phyloP scores from a whole-genome alignment of 345 rosid species.

The Boechera retrofracta region DNA sequence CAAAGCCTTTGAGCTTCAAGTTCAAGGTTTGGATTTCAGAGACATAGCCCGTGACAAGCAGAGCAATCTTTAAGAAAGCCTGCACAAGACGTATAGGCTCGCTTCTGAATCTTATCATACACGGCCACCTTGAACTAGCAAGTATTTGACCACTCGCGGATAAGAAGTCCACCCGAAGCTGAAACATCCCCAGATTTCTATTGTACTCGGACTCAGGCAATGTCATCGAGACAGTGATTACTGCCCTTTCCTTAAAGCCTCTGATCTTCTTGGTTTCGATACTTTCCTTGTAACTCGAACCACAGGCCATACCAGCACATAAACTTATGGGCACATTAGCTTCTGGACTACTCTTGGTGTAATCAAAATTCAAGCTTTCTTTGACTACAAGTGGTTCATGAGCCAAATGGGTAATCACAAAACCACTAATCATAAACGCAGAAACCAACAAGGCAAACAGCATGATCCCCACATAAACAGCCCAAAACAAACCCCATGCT shows the following conservation, averaged over 20 bases:
- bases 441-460: conserved; percentile 62
- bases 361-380: conserved; percentile 61
- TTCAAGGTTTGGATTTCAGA: conserved; percentile 71
- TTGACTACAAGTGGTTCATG: conserved; percentile 62
- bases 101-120: conserved; percentile 77
- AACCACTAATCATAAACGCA: conserved; percentile 58
- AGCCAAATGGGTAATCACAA: conserved; percentile 60
- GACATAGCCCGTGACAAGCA: conserved; percentile 66
- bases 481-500: conserved; percentile 71
- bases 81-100: conserved; percentile 60
- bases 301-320: conserved; percentile 52
- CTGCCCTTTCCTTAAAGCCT: conserved; percentile 16
- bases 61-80: conserved; percentile 68
- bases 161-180: conserved; percentile 76
- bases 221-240: conserved; percentile 35
- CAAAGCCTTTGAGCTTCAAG: conserved; percentile 62
- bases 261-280: conserved; percentile 22
- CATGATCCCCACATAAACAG: conserved; percentile 59
- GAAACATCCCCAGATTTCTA: conserved; percentile 79
- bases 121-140: conserved; percentile 61
- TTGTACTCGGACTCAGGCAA: conserved; percentile 85
- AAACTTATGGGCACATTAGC: conserved; percentile 63
- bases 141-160: conserved; percentile 61
- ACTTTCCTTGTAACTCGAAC: conserved; percentile 51
- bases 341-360: conserved; percentile 56